phyloP scores from a whole-genome alignment of 768 basidiomycete genomes.

The Panaeolus papilionaceus region DNA sequence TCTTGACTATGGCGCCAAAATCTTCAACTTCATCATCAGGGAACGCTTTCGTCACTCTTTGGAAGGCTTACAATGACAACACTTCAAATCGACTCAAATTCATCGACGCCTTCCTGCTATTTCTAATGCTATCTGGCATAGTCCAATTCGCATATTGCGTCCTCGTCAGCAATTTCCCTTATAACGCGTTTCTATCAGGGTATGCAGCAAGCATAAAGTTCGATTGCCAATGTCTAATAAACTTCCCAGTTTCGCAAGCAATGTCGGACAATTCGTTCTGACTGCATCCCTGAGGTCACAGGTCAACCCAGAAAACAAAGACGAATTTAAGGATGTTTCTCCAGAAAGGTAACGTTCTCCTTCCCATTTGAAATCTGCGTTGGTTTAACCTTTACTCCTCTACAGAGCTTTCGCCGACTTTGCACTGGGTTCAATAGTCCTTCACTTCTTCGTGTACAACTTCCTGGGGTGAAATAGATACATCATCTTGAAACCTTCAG shows the following conservation, averaged over 20 bases:
- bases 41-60: conserved; percentile 62
- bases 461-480: conserved; percentile 78
- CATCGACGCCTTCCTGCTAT: conserved; percentile 91
- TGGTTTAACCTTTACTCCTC: conserved; percentile 14
- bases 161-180: conserved; percentile 91
- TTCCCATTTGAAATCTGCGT: background rate
- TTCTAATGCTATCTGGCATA: conserved; percentile 90
- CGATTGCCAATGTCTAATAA: background rate
- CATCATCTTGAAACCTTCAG: background rate
- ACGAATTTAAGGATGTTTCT: conserved; percentile 88
- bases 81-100: conserved; percentile 90
- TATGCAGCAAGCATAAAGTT: conserved; percentile 44
- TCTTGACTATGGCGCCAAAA: conserved; percentile 43
- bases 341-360: conserved; percentile 79
- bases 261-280: conserved; percentile 96
- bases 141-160: conserved; percentile 93
- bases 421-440: conserved; percentile 89
- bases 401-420: conserved; percentile 97
- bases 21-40: conserved; percentile 36
- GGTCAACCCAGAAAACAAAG: conserved; percentile 84
- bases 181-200: conserved; percentile 98
- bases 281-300: conserved; percentile 92
- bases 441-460: conserved; percentile 99
- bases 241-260: conserved; percentile 78
- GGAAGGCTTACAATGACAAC: conserved; percentile 76